phyloP scores from a whole-genome alignment of 768 basidiomycete genomes.

The Kwoniella sp. region DNA sequence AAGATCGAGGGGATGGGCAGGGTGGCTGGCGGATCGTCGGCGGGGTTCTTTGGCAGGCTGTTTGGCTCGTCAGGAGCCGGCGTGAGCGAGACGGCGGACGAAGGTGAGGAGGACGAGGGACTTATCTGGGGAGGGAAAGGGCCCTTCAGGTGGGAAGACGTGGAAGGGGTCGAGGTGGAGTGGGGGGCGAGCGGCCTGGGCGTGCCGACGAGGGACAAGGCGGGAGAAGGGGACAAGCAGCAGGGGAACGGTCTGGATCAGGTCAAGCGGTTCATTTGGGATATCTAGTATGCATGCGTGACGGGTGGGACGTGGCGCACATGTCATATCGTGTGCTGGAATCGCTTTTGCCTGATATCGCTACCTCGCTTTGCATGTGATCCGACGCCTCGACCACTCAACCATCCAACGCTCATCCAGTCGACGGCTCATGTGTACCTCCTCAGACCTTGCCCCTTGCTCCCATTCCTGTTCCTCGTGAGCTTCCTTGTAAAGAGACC shows the following conservation, averaged over 20 bases:
- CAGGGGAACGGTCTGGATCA: conserved; percentile 39
- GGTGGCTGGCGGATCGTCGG: conserved; percentile 17
- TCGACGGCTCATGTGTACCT: too few relatives aligned
- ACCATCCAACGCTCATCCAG: too few relatives aligned
- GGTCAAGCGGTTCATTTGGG: conserved; percentile 27
- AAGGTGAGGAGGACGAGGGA: conserved; percentile 36
- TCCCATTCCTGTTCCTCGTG: too few relatives aligned
- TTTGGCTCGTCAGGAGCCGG: conserved; percentile 19
- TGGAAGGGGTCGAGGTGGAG: conserved; percentile 43
- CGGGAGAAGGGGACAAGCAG: conserved; percentile 17
- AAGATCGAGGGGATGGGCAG: conserved; percentile 43
- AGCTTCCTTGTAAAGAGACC: too few relatives aligned
- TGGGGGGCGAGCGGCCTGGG: conserved; percentile 38
- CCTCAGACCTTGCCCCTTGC: too few relatives aligned
- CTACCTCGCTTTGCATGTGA: too few relatives aligned
- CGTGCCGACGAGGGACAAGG: neutral
- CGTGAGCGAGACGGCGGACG: conserved; percentile 12
- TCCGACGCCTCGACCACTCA: too few relatives aligned
- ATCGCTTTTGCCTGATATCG: too few relatives aligned
- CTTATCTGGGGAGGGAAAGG: conserved; percentile 47
- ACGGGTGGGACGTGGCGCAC: neutral
- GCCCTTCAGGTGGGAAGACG: conserved; percentile 42
- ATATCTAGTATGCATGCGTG: conserved; percentile 1
- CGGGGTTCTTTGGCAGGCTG: conserved; percentile 20
- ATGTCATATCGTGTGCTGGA: neutral